phyloP scores from a whole-genome alignment of 31 red algal species.

The Pterothamnion heteromorphum region DNA sequence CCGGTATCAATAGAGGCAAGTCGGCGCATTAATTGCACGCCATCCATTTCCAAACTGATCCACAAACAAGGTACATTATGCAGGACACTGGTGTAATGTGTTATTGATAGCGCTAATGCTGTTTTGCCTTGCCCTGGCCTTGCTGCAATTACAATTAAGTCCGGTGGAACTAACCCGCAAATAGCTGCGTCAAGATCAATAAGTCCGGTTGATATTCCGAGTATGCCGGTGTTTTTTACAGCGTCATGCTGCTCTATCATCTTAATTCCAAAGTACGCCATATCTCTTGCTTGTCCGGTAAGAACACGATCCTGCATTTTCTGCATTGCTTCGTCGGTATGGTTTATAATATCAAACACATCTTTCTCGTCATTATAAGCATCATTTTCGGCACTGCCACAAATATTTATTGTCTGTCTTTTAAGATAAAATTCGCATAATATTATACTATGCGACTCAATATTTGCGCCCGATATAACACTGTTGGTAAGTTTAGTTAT shows the following conservation, averaged over 20 bases:
- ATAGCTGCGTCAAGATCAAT: not conserved
- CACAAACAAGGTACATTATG: not conserved
- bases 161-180: not conserved
- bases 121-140: constrained; percentile 1
- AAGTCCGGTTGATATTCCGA: constrained; percentile 10
- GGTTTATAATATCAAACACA: not conserved
- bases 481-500: not conserved
- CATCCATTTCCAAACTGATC: not conserved
- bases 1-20: not conserved
- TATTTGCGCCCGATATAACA: not conserved
- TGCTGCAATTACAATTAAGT: constrained; percentile 10
- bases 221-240: not conserved
- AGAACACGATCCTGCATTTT: not conserved
- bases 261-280: not conserved
- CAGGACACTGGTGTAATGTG: too few relatives aligned
- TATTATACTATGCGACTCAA: not conserved
- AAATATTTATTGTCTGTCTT: not conserved
- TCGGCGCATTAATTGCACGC: not conserved
- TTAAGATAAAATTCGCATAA: not conserved
- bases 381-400: not conserved
- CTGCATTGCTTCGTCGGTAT: not conserved
- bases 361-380: not conserved
- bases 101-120: not conserved
- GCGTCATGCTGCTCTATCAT: not conserved
- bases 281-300: not conserved